Conservation (phyloP, 2,329 filamentous ascomycete species). For the Calonectria hongkongensis region DNA sequence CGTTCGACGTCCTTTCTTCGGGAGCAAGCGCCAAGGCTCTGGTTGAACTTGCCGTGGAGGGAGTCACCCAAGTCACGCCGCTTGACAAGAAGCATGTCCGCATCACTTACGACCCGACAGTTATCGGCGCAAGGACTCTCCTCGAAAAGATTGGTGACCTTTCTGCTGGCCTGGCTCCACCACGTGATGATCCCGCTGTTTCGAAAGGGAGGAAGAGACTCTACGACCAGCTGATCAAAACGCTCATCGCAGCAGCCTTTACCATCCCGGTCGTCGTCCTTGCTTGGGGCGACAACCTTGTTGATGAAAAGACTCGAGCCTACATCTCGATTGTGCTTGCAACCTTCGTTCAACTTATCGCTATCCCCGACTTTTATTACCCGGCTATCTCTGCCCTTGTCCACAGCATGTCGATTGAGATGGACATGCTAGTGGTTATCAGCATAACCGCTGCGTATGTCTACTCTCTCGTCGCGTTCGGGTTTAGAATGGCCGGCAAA, state of each 20-base stretch:
- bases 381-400: conserved; percentile 68
- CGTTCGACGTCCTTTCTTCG: conserved; percentile 55
- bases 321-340: conserved; percentile 66
- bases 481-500: conserved; percentile 57
- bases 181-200: conserved; percentile 57
- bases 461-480: conserved; percentile 67
- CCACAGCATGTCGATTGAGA: conserved; percentile 68
- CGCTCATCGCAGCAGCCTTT: conserved; percentile 53
- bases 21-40: conserved; percentile 48
- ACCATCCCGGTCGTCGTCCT: conserved; percentile 60
- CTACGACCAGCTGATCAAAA: conserved; percentile 59
- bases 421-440: conserved; percentile 74
- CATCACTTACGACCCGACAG: conserved; percentile 59
- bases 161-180: conserved; percentile 54
- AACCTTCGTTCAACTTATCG: conserved; percentile 70
- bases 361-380: conserved; percentile 69
- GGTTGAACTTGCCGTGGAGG: conserved; percentile 43
- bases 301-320: conserved; percentile 49
- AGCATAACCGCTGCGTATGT: conserved; percentile 73
- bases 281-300: conserved; percentile 55
- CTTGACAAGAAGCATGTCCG: conserved; percentile 58
- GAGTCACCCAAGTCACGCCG: conserved; percentile 52
- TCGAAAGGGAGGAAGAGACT: conserved; percentile 47
- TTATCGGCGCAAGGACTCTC: conserved; percentile 58
- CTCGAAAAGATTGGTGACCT: conserved; percentile 44